Evolutionary conservation across 495 filamentous ascomycete species (phyloP).

Genomic region (Talaromyces stipitatus): DNA sequence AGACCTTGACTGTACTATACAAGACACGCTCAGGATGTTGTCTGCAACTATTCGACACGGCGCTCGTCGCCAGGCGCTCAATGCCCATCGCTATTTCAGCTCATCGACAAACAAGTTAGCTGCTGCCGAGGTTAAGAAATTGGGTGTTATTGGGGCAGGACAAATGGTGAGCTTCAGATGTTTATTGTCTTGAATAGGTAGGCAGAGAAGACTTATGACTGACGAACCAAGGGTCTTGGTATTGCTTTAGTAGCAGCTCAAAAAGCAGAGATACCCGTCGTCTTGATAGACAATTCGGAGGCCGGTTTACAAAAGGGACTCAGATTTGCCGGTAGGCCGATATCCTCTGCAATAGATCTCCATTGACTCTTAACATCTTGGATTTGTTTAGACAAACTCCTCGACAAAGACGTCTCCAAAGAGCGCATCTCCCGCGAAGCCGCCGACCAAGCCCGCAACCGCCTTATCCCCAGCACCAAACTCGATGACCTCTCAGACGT

Average conservation of each 20-base stretch:
- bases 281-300: conserved; percentile 77
- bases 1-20: conserved; percentile 5
- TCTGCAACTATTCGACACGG: conserved; percentile 22
- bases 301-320: conserved; percentile 86
- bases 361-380: background rate
- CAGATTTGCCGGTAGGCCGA: conserved; percentile 68
- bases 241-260: conserved; percentile 93
- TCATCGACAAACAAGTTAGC: conserved; percentile 21
- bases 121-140: conserved; percentile 71
- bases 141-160: conserved; percentile 91
- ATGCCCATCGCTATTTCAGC: conserved; percentile 34
- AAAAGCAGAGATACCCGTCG: conserved; percentile 77
- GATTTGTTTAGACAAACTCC: conserved; percentile 62
- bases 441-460: conserved; percentile 60
- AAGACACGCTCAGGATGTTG: conserved; percentile 21
- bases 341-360: conserved; percentile 1
- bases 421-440: conserved; percentile 69
- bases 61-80: conserved; percentile 22
- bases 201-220: background rate
- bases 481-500: conserved; percentile 73
- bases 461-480: conserved; percentile 60
- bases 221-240: conserved; percentile 67
- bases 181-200: background rate
- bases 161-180: conserved; percentile 66
- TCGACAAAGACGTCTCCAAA: conserved; percentile 88